Evolutionary conservation across 495 filamentous ascomycete genomes (phyloP).

Genomic region (Aspergillus asperescens): DNA sequence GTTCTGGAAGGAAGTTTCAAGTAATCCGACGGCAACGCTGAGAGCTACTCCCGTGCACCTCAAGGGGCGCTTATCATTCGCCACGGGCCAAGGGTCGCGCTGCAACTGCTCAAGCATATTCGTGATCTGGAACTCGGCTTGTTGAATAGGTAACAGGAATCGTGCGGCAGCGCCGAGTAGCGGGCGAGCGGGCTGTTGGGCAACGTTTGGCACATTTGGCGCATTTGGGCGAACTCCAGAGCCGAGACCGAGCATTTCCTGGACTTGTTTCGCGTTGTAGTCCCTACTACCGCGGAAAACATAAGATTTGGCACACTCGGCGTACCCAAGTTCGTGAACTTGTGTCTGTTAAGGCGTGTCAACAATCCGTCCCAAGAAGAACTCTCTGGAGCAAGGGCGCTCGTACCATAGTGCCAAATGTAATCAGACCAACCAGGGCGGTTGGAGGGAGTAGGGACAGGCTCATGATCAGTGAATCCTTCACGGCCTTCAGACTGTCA

Average conservation of each 20-base stretch:
- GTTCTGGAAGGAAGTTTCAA: slow-evolving; percentile 95
- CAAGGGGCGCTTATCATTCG: slow-evolving; percentile 85
- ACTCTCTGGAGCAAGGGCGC: neutral
- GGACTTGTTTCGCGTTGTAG: slow-evolving; percentile 92
- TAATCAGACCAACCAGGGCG: slow-evolving; percentile 91
- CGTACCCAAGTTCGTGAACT: slow-evolving; percentile 98
- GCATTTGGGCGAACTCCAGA: slow-evolving; percentile 69
- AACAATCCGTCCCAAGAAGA: slow-evolving; percentile 12
- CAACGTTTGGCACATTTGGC: slow-evolving; percentile 75
- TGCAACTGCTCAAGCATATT: slow-evolving; percentile 95
- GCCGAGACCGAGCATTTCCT: slow-evolving; percentile 90
- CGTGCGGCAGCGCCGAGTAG: slow-evolving; percentile 77
- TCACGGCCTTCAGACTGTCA: slow-evolving; percentile 90
- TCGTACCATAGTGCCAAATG: slow-evolving; percentile 91
- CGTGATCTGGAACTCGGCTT: slow-evolving; percentile 97
- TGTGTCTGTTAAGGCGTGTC: slow-evolving; percentile 59
- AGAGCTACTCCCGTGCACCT: slow-evolving; percentile 95
- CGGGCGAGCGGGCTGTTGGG: slow-evolving; percentile 73
- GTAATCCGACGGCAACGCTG: slow-evolving; percentile 85
- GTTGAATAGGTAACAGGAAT: slow-evolving; percentile 90
- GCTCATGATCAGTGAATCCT: slow-evolving; percentile 96
- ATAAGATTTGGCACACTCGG: slow-evolving; percentile 98
- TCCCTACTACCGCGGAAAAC: slow-evolving; percentile 98
- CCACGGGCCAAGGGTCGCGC: slow-evolving; percentile 96
- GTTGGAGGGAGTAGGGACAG: slow-evolving; percentile 88